Evolutionary conservation across 2,329 filamentous ascomycete genomes (phyloP).

Genomic region (Blastomyces parvus): DNA sequence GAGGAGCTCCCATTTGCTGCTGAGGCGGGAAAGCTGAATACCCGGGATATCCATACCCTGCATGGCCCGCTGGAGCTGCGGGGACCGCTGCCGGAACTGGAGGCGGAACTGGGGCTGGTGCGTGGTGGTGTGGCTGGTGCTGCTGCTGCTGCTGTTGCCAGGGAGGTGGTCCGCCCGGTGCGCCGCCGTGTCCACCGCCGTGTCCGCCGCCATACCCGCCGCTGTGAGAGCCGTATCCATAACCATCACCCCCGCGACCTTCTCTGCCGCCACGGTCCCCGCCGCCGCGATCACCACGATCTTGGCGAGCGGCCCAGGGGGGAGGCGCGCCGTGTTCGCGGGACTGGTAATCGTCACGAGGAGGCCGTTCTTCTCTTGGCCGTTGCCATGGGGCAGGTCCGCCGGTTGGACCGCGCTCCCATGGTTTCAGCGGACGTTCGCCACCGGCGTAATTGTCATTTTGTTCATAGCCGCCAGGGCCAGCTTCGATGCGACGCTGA

Average conservation of each 20-base stretch:
- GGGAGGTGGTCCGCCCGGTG: slow-evolving; percentile 40
- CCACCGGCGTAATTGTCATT: slow-evolving; percentile 31
- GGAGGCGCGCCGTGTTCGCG: slow-evolving; percentile 19
- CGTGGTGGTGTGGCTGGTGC: slow-evolving; percentile 29
- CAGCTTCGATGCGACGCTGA: slow-evolving; percentile 78
- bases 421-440: slow-evolving; percentile 60
- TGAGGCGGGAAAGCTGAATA: slow-evolving; percentile 41
- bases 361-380: slow-evolving; percentile 44
- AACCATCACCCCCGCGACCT: slow-evolving; percentile 14
- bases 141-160: slow-evolving; percentile 52
- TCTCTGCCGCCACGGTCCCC: slow-evolving; percentile 37
- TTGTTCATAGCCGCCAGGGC: slow-evolving; percentile 56
- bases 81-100: slow-evolving; percentile 3
- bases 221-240: slow-evolving; percentile 25
- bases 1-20: slow-evolving; percentile 44
- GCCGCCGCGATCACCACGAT: slow-evolving; percentile 37
- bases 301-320: slow-evolving; percentile 25
- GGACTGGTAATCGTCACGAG: slow-evolving; percentile 36
- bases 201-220: slow-evolving; percentile 36
- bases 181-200: slow-evolving; percentile 37
- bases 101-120: slow-evolving; percentile 33
- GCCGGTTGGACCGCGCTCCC: slow-evolving; percentile 70
- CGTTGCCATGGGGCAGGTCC: slow-evolving; percentile 73
- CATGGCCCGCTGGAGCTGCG: slow-evolving; percentile 31
- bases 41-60: slow-evolving; percentile 49